Evolutionary conservation across 257 asterid species (phyloP), one percentile per base, ranked within the genome.

Genomic region (Ilex asprella): DNA sequence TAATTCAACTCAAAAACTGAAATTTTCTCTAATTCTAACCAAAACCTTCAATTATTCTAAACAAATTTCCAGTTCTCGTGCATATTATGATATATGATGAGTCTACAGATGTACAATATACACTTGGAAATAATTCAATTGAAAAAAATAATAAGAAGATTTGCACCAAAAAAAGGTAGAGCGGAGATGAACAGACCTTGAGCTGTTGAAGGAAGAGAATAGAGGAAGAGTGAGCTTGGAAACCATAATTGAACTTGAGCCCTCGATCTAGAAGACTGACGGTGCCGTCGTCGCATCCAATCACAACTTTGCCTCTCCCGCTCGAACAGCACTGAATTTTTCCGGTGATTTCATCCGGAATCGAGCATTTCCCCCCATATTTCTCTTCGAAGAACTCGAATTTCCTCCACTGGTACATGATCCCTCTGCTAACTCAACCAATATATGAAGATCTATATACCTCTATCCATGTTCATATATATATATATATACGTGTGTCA

Each of bases 361-460:
- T 72, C 44, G 73, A 55, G 74, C 77, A 65, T 59, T 80, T 85
- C 78, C 76, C 84, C 13, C 74, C 66, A 30, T 69, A 78, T 55
- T 89, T 92, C 80, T 87, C 95, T 75, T 92, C 97, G 70, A 92
- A 92, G 72, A 92, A 92, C 12, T 89, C 96, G 77, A 92, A 92
- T 82, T 92, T 92, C 66, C 97, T 81, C 99, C 97, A 89, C 56
- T 89, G 99, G 74, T 89, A 92, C 99, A 92, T 88, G 41, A 35
- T 35, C 41, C 41, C 41, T 35, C 41, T 8, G 41, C 41, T 35
- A 35, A 3, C 27, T 21, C 27, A 21, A 21, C 27, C 27, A 21
- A 21, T 21, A 21, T 21, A 21, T 21, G 27, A 21, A 21, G 27
- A 21, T 21, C 27, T 21, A 21, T 35, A 35, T 8, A 35, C 41